These are phyloP conservation scores for Cydonia oblonga DNA, from an alignment of 331 rosid genomes.

Conservation along the genomic window DNA sequence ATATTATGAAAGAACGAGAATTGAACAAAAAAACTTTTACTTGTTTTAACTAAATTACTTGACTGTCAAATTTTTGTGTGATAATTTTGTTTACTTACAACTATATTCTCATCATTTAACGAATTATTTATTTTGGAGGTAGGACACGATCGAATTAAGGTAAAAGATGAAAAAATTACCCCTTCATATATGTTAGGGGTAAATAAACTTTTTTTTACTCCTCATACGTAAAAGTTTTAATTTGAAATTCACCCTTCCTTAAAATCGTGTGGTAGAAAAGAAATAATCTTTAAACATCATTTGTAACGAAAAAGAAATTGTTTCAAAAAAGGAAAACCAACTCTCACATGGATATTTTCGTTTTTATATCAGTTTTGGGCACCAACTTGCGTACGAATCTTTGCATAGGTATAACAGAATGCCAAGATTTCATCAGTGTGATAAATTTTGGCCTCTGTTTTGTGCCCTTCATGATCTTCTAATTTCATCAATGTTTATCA, in stretches of 20 bases:
- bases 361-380: not conserved
- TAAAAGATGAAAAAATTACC: too few relatives aligned
- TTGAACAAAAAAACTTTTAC: not conserved
- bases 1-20: not conserved
- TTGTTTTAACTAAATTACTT: not conserved
- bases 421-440: not conserved
- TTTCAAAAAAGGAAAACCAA: not conserved
- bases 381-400: not conserved
- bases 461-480: not conserved
- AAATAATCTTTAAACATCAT: not conserved
- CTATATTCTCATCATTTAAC: not conserved
- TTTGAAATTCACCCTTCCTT: too few relatives aligned
- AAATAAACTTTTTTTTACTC: too few relatives aligned
- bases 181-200: not conserved
- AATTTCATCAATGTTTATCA: not conserved
- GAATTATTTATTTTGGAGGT: not conserved
- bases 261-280: too few relatives aligned
- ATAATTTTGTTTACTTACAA: not conserved
- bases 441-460: not conserved
- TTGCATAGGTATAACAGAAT: not conserved
- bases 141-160: too few relatives aligned
- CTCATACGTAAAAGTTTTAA: not conserved
- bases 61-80: not conserved
- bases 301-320: not conserved
- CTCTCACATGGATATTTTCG: not conserved